phyloP scores from a whole-genome alignment of 352 stramenopile species.

The Globisporangium sylvaticum region DNA sequence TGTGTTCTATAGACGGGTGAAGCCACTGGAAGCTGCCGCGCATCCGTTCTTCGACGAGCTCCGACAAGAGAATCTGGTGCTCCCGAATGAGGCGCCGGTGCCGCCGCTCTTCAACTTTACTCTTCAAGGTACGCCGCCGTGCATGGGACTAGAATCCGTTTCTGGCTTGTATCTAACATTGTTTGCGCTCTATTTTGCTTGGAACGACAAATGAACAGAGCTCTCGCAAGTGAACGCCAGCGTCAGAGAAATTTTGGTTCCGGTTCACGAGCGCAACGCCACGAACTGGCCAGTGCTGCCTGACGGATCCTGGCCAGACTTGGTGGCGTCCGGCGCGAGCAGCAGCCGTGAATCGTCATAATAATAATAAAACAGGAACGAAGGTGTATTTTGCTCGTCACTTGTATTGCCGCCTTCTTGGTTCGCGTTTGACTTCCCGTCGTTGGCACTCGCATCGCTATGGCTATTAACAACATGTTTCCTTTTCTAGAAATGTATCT shows the following conservation, averaged over 20 bases:
- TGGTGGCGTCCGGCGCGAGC: conserved; percentile 19
- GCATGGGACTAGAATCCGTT: background rate
- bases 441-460: too few relatives aligned
- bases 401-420: background rate
- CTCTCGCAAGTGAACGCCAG: conserved; percentile 66
- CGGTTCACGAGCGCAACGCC: conserved; percentile 55
- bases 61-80: conserved; percentile 64
- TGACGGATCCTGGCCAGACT: conserved; percentile 65
- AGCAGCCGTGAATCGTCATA: conserved; percentile 26
- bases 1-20: conserved; percentile 40
- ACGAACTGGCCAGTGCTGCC: conserved; percentile 76
- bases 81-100: conserved; percentile 85
- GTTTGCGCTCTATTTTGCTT: background rate
- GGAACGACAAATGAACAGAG: conserved; percentile 34
- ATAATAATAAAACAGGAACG: conserved; percentile 19
- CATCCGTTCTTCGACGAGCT: conserved; percentile 99
- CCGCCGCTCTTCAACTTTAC: conserved; percentile 95
- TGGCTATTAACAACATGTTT: too few relatives aligned
- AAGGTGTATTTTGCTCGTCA: conserved; percentile 57
- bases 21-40: conserved; percentile 82
- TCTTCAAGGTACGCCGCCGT: conserved; percentile 51
- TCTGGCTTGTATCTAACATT: background rate
- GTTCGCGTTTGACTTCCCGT: too few relatives aligned
- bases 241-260: conserved; percentile 78
- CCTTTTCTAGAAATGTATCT: too few relatives aligned